A percentile compares a stretch with the other conserved stretches of the same genome.
These are phyloP conservation scores for Ligustrum vulgare DNA, from an alignment of 257 asterid species.

Conservation along the genomic window DNA sequence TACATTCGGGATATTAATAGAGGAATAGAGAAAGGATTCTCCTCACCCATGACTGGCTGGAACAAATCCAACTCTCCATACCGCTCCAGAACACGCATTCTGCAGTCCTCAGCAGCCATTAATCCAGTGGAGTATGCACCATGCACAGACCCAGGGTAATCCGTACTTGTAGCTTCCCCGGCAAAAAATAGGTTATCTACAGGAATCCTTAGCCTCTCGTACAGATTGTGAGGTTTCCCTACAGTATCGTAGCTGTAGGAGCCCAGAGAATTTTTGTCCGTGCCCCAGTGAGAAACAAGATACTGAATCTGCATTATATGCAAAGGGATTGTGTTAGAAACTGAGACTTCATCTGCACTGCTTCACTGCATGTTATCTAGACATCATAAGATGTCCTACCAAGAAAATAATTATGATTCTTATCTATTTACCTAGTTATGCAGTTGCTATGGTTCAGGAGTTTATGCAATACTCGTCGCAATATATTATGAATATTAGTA, in stretches of 20 bases:
- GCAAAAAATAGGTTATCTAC: conserved; percentile 90
- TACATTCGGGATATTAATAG: conserved; percentile 68
- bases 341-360: neutral
- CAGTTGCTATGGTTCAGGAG: neutral
- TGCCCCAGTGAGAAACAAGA: conserved; percentile 91
- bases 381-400: neutral
- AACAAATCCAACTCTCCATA: conserved; percentile 79
- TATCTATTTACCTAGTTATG: neutral
- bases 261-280: conserved; percentile 67
- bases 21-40: conserved; percentile 56
- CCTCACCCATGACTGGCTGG: conserved; percentile 79
- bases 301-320: conserved; percentile 60
- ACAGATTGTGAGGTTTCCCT: conserved; percentile 75
- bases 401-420: neutral
- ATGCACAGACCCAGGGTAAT: conserved; percentile 84
- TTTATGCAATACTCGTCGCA: neutral
- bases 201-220: conserved; percentile 75
- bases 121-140: conserved; percentile 89
- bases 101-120: conserved; percentile 89
- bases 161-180: conserved; percentile 83
- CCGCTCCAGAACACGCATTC: conserved; percentile 87
- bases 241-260: conserved; percentile 87
- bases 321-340: neutral
- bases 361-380: neutral
- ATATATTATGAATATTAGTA: neutral